Conservation (phyloP, 805 yeast genomes). For the Kodamaea neixiangensis region DNA sequence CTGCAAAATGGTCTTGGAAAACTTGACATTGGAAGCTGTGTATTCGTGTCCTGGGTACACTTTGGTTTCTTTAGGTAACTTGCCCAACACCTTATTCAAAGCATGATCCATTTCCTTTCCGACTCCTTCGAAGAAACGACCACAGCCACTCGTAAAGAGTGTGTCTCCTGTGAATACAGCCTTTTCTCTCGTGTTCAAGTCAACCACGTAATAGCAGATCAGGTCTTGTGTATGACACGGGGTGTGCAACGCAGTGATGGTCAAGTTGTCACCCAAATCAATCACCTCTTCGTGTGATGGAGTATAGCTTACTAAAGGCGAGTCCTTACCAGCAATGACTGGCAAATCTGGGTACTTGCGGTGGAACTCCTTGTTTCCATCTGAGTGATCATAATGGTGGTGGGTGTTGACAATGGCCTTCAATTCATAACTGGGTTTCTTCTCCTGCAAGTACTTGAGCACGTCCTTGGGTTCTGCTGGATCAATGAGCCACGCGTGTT, state of each 20-base stretch:
- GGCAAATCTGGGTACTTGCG: conserved; percentile 49
- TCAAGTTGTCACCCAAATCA: conserved; percentile 62
- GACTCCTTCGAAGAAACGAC: conserved; percentile 92
- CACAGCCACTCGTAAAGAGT: conserved; percentile 91
- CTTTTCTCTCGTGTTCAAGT: conserved; percentile 58
- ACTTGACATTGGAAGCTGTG: conserved; percentile 77
- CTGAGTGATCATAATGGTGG: conserved; percentile 94
- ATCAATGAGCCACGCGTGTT: conserved; percentile 80
- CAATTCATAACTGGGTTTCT: conserved; percentile 48
- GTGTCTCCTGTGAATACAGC: conserved; percentile 97
- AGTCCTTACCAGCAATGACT: conserved; percentile 81
- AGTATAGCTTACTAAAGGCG: conserved; percentile 68
- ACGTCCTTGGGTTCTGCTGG: conserved; percentile 85
- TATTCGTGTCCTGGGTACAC: conserved; percentile 97
- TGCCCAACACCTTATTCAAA: conserved; percentile 57
- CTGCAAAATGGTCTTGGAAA: conserved; percentile 65
- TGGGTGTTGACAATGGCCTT: conserved; percentile 90
- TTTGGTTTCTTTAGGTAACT: conserved; percentile 65
- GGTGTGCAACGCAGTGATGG: conserved; percentile 82
- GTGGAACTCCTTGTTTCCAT: conserved; percentile 65
- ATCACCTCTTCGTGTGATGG: conserved; percentile 66
- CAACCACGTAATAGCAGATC: conserved; percentile 79
- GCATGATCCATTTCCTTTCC: conserved; percentile 78
- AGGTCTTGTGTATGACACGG: conserved; percentile 99
- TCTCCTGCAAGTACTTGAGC: conserved; percentile 43